phyloP scores from a whole-genome alignment of 306 rosid species.

The Benincasa hispida region DNA sequence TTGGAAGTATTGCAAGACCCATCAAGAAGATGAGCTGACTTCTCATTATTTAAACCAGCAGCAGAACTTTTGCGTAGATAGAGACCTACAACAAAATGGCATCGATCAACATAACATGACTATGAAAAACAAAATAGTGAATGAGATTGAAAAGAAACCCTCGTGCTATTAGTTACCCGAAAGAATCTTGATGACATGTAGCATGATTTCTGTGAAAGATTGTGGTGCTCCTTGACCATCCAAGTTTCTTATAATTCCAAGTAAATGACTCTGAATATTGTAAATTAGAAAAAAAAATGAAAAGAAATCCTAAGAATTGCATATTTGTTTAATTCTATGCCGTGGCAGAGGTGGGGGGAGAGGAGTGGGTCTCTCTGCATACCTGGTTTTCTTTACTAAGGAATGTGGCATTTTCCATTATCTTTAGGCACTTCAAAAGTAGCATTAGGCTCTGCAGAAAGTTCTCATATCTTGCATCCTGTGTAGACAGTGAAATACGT shows the following conservation, averaged over 20 bases:
- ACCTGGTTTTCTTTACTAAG: slow-evolving; percentile 93
- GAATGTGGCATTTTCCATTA: slow-evolving; percentile 96
- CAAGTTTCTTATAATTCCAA: slow-evolving; percentile 55
- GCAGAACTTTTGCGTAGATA: slow-evolving; percentile 23
- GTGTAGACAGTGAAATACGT: slow-evolving; percentile 23
- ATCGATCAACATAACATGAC: slow-evolving; percentile 1
- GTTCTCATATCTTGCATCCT: slow-evolving; percentile 29
- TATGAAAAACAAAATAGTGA: background rate
- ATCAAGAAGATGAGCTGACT: slow-evolving; percentile 5
- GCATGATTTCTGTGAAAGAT: slow-evolving; percentile 54
- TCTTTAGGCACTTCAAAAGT: slow-evolving; percentile 75
- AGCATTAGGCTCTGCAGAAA: slow-evolving; percentile 36
- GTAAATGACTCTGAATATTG: slow-evolving; percentile 60
- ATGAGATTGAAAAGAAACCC: slow-evolving; percentile 2
- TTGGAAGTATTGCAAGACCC: slow-evolving; percentile 17
- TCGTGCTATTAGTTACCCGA: slow-evolving; percentile 46
- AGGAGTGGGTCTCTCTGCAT: background rate
- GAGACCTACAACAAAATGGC: slow-evolving; percentile 28
- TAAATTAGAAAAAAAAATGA: background rate
- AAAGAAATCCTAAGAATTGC: slow-evolving; percentile 1
- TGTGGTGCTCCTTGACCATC: slow-evolving; percentile 23
- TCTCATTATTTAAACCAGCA: slow-evolving; percentile 11
- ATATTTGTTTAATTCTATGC: background rate
- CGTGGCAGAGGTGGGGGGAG: background rate
- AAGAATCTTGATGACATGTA: slow-evolving; percentile 59